Evolutionary conservation across 164 flowering plant species (phyloP).

Genomic region (Aristolochia fimbriata): DNA sequence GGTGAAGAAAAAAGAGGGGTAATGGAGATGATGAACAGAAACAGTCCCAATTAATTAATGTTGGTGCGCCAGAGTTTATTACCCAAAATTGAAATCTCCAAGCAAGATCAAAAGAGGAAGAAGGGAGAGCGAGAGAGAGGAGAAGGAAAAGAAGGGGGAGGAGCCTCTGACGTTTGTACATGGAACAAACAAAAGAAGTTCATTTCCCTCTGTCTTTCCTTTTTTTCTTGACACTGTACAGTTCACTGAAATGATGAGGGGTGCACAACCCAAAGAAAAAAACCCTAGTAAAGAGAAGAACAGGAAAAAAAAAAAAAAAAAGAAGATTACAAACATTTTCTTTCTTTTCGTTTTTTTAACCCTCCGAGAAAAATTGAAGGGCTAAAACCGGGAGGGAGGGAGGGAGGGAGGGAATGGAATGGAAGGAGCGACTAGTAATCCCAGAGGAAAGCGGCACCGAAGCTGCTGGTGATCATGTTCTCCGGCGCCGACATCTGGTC

Average conservation of each 20-base stretch:
- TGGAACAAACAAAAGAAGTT: not conserved
- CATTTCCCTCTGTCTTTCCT: not conserved
- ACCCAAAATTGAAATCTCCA: not conserved
- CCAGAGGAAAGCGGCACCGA: conserved; percentile 29
- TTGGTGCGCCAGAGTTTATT: not conserved
- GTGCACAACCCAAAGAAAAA: not conserved
- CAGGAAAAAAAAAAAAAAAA: not conserved
- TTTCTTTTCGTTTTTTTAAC: too few species aligned
- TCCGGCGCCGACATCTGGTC: conserved; percentile 18
- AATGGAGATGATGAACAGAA: too few species aligned
- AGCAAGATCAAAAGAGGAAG: not conserved
- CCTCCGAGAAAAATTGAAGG: conserved; percentile 5
- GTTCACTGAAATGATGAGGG: not conserved
- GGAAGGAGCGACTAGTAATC: conserved; percentile 3
- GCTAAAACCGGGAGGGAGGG: not conserved
- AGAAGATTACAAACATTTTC: conserved; percentile 1
- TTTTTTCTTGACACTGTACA: conserved; percentile 1
- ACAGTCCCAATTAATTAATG: too few species aligned
- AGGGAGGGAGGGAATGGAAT: too few species aligned
- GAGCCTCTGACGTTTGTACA: not conserved
- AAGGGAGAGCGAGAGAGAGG: not conserved
- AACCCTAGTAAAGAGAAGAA: not conserved
- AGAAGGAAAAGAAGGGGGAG: not conserved
- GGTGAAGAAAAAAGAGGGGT: too few species aligned
- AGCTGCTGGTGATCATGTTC: conserved; percentile 10